Conservation (phyloP, 805 yeast species). For the Candida saitoana region DNA sequence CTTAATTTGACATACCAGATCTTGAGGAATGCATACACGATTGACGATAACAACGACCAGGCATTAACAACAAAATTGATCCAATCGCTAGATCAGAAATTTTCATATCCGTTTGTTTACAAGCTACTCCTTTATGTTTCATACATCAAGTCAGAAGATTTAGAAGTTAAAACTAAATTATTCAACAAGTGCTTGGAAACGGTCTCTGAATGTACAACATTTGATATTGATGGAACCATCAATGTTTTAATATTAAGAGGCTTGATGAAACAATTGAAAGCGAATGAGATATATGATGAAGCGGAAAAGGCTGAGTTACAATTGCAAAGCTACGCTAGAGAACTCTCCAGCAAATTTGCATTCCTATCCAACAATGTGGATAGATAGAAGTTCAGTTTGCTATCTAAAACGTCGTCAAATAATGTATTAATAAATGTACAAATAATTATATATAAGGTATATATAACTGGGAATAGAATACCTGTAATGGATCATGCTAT, state of each 20-base stretch:
- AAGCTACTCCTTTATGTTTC: slow-evolving; percentile 15
- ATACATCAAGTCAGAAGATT: slow-evolving; percentile 11
- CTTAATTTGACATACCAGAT: slow-evolving; percentile 14
- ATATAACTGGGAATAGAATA: slow-evolving; percentile 7
- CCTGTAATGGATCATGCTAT: slow-evolving; percentile 8
- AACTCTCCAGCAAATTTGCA: slow-evolving; percentile 8
- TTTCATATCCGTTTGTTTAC: slow-evolving; percentile 13
- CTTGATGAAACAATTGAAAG: slow-evolving; percentile 10
- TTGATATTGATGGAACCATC: slow-evolving; percentile 19
- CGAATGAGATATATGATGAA: slow-evolving; percentile 18
- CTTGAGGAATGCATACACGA: neutral
- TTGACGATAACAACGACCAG: slow-evolving; percentile 13
- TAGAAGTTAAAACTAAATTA: slow-evolving; percentile 14
- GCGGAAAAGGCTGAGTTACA: slow-evolving; percentile 19
- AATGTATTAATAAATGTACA: slow-evolving; percentile 12
- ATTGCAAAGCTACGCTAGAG: slow-evolving; percentile 10
- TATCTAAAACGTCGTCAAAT: slow-evolving; percentile 4
- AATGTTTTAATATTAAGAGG: slow-evolving; percentile 16
- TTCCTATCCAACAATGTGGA: slow-evolving; percentile 7
- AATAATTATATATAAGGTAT: slow-evolving; percentile 7
- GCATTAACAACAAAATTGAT: slow-evolving; percentile 59
- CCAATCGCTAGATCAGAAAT: neutral
- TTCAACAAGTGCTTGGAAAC: slow-evolving; percentile 13
- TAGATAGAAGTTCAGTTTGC: neutral
- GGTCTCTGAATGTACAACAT: slow-evolving; percentile 10